Conservation (phyloP, 2,329 filamentous ascomycete genomes). For the Colletotrichum magnum region DNA sequence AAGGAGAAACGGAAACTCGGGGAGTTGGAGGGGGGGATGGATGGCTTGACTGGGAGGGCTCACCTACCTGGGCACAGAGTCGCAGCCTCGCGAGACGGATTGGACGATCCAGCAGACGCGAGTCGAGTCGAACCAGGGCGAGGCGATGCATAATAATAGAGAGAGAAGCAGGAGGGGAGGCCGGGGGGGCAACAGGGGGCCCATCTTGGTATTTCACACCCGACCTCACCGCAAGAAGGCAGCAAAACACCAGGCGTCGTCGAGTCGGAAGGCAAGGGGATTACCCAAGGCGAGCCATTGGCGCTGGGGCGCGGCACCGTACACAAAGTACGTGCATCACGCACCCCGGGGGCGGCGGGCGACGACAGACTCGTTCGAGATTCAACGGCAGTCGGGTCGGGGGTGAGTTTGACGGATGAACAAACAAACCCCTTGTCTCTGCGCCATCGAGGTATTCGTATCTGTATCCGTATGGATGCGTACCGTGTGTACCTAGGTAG, state of each 20-base stretch:
- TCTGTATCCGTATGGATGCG: too few species aligned
- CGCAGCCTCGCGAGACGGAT: conserved; percentile 26
- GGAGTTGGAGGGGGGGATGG: background rate
- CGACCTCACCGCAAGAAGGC: conserved; percentile 23
- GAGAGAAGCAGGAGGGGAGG: too few species aligned
- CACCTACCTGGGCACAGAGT: conserved; percentile 16
- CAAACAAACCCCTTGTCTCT: too few species aligned
- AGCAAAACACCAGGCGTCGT: conserved; percentile 8
- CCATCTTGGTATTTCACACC: background rate
- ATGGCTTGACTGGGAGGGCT: conserved; percentile 4
- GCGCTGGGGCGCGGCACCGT: conserved; percentile 1
- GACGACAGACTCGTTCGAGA: background rate
- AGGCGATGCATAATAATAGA: background rate
- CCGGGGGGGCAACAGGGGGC: background rate
- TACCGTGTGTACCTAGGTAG: background rate
- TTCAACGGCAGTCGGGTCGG: too few species aligned
- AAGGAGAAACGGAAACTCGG: conserved; percentile 18
- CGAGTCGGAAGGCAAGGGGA: conserved; percentile 19
- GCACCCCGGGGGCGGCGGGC: conserved; percentile 9
- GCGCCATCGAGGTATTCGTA: too few species aligned
- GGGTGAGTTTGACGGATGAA: too few species aligned
- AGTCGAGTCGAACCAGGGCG: conserved; percentile 23
- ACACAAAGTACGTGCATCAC: background rate
- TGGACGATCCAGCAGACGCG: conserved; percentile 26
- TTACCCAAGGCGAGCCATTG: conserved; percentile 1